phyloP scores from a whole-genome alignment of 495 filamentous ascomycete genomes.

The Hypomontagnella submonticulosa region DNA sequence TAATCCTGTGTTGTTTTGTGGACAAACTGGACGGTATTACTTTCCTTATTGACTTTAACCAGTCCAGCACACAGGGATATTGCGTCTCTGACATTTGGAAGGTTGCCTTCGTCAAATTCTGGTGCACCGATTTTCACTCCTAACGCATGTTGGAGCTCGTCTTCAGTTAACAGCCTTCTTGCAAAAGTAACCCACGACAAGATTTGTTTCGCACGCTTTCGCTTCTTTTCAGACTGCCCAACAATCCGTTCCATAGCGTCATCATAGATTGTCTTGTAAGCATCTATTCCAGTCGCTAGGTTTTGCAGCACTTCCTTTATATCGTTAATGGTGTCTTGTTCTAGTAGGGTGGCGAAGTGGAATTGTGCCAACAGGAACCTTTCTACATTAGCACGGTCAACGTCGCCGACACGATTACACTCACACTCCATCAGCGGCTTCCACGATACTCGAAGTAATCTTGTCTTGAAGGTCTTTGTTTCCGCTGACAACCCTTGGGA shows the following conservation, averaged over 20 bases:
- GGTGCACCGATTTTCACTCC: conserved; percentile 47
- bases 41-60: conserved; percentile 57
- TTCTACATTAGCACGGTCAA: too few species aligned
- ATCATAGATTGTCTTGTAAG: conserved; percentile 50
- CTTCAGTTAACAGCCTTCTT: conserved; percentile 49
- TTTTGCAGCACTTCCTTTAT: too few species aligned
- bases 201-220: conserved; percentile 47
- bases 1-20: conserved; percentile 66
- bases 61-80: conserved; percentile 62
- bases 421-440: too few species aligned
- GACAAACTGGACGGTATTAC: conserved; percentile 59
- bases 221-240: conserved; percentile 42
- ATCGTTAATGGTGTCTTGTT: too few species aligned
- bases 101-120: conserved; percentile 49
- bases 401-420: too few species aligned
- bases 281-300: neutral
- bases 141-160: conserved; percentile 60
- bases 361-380: too few species aligned
- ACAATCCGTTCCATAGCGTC: conserved; percentile 57
- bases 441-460: too few species aligned
- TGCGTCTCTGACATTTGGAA: conserved; percentile 49
- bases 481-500: too few species aligned
- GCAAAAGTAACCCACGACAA: conserved; percentile 58
- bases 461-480: too few species aligned
- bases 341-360: too few species aligned